A percentile compares a stretch with the other conserved stretches of the same genome.
Evolutionary conservation across 345 rosid species (phyloP).

Genomic region (Aquilaria malaccensis): DNA sequence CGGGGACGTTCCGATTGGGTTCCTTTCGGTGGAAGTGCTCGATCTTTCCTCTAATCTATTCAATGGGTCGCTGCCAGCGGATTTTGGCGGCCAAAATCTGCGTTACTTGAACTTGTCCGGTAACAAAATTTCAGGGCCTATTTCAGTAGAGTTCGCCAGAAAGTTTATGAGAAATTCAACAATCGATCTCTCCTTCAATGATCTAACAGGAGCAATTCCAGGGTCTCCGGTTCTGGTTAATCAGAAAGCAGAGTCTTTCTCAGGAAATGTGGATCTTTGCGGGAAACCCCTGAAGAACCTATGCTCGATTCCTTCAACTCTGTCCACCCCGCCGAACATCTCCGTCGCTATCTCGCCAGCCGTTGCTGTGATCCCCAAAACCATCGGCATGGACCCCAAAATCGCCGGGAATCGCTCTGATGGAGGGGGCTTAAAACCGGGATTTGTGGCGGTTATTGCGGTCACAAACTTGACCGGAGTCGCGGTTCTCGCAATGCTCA

Average conservation of each 20-base stretch:
- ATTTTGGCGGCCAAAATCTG: conserved; percentile 50
- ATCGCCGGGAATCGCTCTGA: not conserved
- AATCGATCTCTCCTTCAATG: conserved; percentile 78
- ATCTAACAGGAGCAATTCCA: conserved; percentile 83
- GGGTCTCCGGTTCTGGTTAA: conserved; percentile 37
- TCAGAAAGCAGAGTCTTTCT: conserved; percentile 49
- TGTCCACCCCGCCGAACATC: conserved; percentile 60
- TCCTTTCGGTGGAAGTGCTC: conserved; percentile 39
- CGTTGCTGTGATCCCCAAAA: conserved; percentile 81
- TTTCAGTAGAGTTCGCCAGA: conserved; percentile 49
- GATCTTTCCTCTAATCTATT: conserved; percentile 86
- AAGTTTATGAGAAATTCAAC: conserved; percentile 45
- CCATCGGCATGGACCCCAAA: conserved; percentile 14
- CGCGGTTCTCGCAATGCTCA: conserved; percentile 39
- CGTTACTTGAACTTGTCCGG: conserved; percentile 61
- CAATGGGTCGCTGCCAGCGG: conserved; percentile 53
- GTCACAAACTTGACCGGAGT: conserved; percentile 54
- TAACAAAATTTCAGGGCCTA: conserved; percentile 61
- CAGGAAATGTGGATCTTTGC: conserved; percentile 63
- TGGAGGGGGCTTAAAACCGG: conserved; percentile 48
- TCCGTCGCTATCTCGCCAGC: conserved; percentile 56
- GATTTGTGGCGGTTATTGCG: conserved; percentile 46
- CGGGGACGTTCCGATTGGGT: conserved; percentile 54
- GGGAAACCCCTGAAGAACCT: conserved; percentile 78
- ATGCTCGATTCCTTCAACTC: conserved; percentile 72